These are phyloP conservation scores for grape (Vitis vinifera) DNA, from an alignment of 164 flowering plant species.

Conservation along the genomic window DNA sequence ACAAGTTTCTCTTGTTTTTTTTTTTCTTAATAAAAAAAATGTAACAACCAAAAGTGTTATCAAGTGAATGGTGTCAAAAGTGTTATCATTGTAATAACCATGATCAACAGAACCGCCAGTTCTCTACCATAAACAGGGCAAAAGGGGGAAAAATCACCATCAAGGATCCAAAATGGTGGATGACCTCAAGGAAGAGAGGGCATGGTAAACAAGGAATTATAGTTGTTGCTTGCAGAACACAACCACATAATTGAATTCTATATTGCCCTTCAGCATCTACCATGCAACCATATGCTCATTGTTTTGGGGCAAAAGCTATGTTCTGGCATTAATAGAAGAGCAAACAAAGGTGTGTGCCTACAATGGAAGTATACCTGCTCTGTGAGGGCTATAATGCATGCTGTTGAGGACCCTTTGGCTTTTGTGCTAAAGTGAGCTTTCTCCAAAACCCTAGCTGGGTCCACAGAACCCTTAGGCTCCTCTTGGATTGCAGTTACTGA, in stretches of 20 bases:
- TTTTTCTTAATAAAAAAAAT: not conserved
- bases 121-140: too few species aligned
- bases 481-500: conserved; percentile 74
- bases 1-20: not conserved
- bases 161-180: too few species aligned
- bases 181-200: too few species aligned
- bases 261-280: too few species aligned
- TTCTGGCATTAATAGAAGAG: not conserved
- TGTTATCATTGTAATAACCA: too few species aligned
- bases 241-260: not conserved
- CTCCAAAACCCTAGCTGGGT: conserved; percentile 87
- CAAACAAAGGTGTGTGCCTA: not conserved
- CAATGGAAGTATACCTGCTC: conserved; percentile 62
- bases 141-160: too few species aligned
- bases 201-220: not conserved
- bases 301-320: not conserved
- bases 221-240: not conserved
- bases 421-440: conserved; percentile 83
- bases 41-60: not conserved
- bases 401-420: conserved; percentile 92
- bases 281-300: not conserved
- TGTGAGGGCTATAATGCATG: conserved; percentile 91
- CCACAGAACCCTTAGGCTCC: conserved; percentile 84
- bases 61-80: not conserved
- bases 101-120: too few species aligned